These are phyloP conservation scores for Phytophthora crassamura DNA, from an alignment of 352 stramenopile species.

Conservation along the genomic window DNA sequence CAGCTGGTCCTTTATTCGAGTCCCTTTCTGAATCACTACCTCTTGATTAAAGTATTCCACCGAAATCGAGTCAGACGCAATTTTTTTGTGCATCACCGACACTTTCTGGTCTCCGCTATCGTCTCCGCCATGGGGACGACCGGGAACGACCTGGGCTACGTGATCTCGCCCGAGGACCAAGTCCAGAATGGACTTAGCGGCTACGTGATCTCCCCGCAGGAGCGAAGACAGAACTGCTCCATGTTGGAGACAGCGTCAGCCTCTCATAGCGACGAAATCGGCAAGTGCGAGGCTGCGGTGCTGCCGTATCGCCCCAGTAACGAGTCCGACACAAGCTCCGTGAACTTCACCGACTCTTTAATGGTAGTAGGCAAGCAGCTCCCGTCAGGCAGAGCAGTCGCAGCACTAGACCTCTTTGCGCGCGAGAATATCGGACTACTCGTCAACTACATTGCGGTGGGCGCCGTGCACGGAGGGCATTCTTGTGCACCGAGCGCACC, in stretches of 20 bases:
- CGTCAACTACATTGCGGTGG: slow-evolving; percentile 63
- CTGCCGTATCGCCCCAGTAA: slow-evolving; percentile 39
- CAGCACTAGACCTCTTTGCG: slow-evolving; percentile 43
- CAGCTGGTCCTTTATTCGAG: slow-evolving; percentile 1
- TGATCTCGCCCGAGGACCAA: slow-evolving; percentile 32
- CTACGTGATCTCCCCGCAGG: slow-evolving; percentile 35
- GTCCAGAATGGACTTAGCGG: slow-evolving; percentile 16
- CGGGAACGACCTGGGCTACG: slow-evolving; percentile 23
- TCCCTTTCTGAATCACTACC: neutral
- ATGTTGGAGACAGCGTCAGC: slow-evolving; percentile 47
- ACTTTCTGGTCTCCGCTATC: too few relatives aligned
- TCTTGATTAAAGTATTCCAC: slow-evolving; percentile 21
- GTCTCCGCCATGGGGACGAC: too few relatives aligned
- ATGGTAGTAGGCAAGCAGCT: slow-evolving; percentile 34
- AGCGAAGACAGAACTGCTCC: slow-evolving; percentile 39
- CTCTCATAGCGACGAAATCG: slow-evolving; percentile 24
- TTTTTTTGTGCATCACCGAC: neutral
- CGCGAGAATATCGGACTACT: slow-evolving; percentile 53
- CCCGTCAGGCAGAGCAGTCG: slow-evolving; percentile 32
- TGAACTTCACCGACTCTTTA: slow-evolving; percentile 42
- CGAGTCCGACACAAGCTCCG: slow-evolving; percentile 31
- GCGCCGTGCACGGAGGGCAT: slow-evolving; percentile 56
- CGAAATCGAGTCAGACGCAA: slow-evolving; percentile 36
- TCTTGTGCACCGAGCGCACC: too few relatives aligned
- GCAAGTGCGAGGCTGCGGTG: slow-evolving; percentile 34